Evolutionary conservation across 1,284 basidiomycete genomes (phyloP).

Genomic region (Testicularia cyperi): DNA sequence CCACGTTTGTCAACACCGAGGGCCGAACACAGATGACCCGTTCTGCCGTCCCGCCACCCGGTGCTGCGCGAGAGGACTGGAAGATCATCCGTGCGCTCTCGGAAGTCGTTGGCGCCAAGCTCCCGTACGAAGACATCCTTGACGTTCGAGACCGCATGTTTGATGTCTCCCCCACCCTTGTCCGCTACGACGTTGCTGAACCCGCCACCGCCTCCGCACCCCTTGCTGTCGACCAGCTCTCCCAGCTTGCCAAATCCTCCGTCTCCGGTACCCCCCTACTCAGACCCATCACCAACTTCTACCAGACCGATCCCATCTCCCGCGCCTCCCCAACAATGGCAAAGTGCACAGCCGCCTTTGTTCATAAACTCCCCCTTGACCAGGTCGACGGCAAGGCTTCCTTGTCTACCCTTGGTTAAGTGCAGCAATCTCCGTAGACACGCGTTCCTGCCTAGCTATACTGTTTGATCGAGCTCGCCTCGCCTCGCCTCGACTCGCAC

Average conservation of each 20-base stretch:
- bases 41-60: slow-evolving; percentile 90
- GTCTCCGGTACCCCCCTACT: slow-evolving; percentile 66
- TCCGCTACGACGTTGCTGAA: slow-evolving; percentile 85
- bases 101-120: slow-evolving; percentile 75
- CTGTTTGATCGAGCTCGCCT: no score
- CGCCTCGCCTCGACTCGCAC: no score
- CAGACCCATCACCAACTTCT: slow-evolving; percentile 89
- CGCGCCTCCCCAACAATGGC: slow-evolving; percentile 62
- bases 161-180: slow-evolving; percentile 89
- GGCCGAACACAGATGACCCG: slow-evolving; percentile 88
- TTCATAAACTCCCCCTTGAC: slow-evolving; percentile 36
- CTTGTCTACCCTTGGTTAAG: slow-evolving; percentile 27
- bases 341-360: slow-evolving; percentile 47
- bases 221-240: slow-evolving; percentile 46
- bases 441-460: no score
- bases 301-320: slow-evolving; percentile 80
- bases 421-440: no score
- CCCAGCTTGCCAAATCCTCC: slow-evolving; percentile 26
- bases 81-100: slow-evolving; percentile 94
- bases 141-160: slow-evolving; percentile 89
- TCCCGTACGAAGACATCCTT: slow-evolving; percentile 91
- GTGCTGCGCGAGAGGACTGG: slow-evolving; percentile 95
- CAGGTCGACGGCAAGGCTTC: slow-evolving; percentile 36
- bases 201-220: slow-evolving; percentile 65
- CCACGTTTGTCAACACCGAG: slow-evolving; percentile 97